Evolutionary conservation across 129 eudicot species (phyloP), one percentile per base, ranked within the genome.

Genomic region (Kitagawia praeruptora): DNA sequence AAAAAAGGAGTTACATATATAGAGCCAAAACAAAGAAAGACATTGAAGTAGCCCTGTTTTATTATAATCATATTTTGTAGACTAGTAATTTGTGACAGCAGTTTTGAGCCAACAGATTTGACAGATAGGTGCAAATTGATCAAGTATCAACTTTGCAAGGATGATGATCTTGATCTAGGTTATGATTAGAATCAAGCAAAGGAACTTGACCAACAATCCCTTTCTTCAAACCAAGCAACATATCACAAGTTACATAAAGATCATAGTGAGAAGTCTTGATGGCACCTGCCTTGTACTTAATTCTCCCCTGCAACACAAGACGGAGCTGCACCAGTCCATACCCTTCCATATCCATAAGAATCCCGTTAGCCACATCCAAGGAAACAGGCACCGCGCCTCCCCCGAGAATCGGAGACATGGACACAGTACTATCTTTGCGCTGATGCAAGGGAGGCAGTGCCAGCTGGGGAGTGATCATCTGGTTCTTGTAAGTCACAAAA

Each of bases 371-470:
- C 84, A 83, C 85, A 75, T 83, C 90, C 27, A 70, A 53, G 1
- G 89, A 11, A 47, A 83, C 87, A 42, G 89, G 88, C 77, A 85
- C 86, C 15, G 82, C 48, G 12, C 73, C 85, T 2, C 88, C 91
- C 3, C 86, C 89, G 31, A 86, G 80, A 45, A 88, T 77, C 45
- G 96, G 96, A 0, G 96, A 78, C 40, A 92, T 14, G 7, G 81
- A 80, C 81, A 92, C 97, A 23, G 91, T 85, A 87, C 86, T 88
- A 49, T 87, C 85, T 73, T 73, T 79, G 79, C 79, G 83, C 75
- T 90, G 97, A 70, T 53, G 63, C 74, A 92, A 78, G 15, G 93
- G 89, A 18, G 97, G 97, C 56, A 92, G 84, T 39, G 49, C n/a
- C 48, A 79, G 44, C 4, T 89, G 87, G 3, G 86, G 87, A 14